phyloP scores from a whole-genome alignment of 202 grass and related monocot species.

The Panicum hallii region DNA sequence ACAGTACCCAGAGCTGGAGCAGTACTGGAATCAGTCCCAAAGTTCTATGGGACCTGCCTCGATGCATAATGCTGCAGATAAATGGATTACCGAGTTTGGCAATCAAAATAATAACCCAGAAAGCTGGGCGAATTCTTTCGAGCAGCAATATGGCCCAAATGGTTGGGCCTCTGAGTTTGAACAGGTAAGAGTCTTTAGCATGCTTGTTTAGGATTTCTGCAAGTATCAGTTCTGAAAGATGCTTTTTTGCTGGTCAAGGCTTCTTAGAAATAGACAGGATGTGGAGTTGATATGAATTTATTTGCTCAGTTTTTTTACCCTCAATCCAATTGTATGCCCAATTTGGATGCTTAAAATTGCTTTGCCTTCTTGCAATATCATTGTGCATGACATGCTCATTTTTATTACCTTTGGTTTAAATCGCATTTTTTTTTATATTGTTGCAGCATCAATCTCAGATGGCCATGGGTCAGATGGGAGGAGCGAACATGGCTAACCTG shows the following conservation, averaged over 20 bases:
- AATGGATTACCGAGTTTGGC: conserved; percentile 88
- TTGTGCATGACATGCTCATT: conserved; percentile 39
- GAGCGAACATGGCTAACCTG: conserved; percentile 66
- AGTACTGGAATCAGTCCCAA: conserved; percentile 99
- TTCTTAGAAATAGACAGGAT: conserved; percentile 18
- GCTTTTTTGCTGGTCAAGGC: neutral
- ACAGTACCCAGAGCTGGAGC: conserved; percentile 77
- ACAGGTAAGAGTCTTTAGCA: conserved; percentile 61
- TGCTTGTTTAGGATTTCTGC: conserved; percentile 32
- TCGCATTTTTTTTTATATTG: conserved; percentile 42
- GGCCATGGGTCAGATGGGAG: conserved; percentile 66
- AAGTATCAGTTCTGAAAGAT: conserved; percentile 24
- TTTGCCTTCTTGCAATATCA: conserved; percentile 16
- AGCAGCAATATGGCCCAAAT: conserved; percentile 89
- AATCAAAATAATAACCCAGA: conserved; percentile 80
- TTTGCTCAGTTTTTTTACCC: conserved; percentile 4
- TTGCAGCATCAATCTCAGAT: conserved; percentile 82
- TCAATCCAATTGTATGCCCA: neutral
- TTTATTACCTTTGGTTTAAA: conserved; percentile 39
- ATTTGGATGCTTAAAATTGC: conserved; percentile 14
- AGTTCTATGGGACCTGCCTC: conserved; percentile 57
- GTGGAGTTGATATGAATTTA: conserved; percentile 25
- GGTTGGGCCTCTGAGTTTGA: conserved; percentile 99
- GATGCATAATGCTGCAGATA: conserved; percentile 82
- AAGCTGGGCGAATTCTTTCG: conserved; percentile 87